phyloP scores from a whole-genome alignment of 768 basidiomycete genomes.

The Hypholoma sublateritium region DNA sequence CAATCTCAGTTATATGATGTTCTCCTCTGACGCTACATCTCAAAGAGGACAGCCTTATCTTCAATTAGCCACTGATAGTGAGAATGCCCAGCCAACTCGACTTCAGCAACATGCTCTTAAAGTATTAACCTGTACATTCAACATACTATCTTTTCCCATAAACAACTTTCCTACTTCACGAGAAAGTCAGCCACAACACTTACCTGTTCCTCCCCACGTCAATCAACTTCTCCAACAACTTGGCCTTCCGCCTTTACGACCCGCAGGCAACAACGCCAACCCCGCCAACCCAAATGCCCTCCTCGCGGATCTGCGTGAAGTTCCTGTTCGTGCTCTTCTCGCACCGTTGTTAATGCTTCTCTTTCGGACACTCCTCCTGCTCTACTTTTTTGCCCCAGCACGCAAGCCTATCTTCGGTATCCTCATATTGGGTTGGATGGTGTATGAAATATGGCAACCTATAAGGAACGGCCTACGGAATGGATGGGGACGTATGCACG shows the following conservation, averaged over 20 bases:
- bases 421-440: conserved; percentile 65
- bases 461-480: conserved; percentile 48
- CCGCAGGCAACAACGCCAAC: conserved; percentile 34
- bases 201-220: conserved; percentile 48
- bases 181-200: conserved; percentile 25
- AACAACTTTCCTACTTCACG: conserved; percentile 18
- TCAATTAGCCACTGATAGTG: conserved; percentile 41
- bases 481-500: conserved; percentile 33
- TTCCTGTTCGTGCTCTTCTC: conserved; percentile 66
- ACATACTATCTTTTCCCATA: conserved; percentile 38
- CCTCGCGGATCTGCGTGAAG: conserved; percentile 47
- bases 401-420: conserved; percentile 70
- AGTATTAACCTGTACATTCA: conserved; percentile 60
- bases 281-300: conserved; percentile 28
- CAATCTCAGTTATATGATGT: neutral
- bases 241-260: conserved; percentile 54
- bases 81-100: conserved; percentile 45
- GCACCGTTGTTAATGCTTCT: conserved; percentile 68
- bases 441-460: conserved; percentile 76
- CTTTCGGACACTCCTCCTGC: conserved; percentile 63
- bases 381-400: conserved; percentile 78
- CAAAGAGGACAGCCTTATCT: conserved; percentile 55
- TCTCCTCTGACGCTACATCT: conserved; percentile 4
- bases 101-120: conserved; percentile 64
- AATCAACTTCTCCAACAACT: conserved; percentile 65